These are phyloP conservation scores for Lichtheimia ramosa DNA, from an alignment of 371 early-diverging fungal species.

Conservation along the genomic window DNA sequence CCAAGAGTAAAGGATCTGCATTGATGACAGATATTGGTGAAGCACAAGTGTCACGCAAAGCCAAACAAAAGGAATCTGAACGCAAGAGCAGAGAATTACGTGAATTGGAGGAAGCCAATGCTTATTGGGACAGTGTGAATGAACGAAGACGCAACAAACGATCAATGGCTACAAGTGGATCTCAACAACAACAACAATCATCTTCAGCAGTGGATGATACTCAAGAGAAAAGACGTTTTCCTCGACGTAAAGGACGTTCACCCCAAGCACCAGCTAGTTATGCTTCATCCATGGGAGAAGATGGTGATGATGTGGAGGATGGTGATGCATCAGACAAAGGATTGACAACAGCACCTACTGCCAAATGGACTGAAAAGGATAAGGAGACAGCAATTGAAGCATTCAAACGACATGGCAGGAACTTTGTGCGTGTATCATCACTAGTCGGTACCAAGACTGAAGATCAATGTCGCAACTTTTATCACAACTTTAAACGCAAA, in stretches of 20 bases:
- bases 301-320: constrained; percentile 16
- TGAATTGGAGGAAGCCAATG: constrained; percentile 43
- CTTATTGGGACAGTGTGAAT: constrained; percentile 39
- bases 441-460: constrained; percentile 78
- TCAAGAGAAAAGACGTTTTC: constrained; percentile 15
- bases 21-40: constrained; percentile 66
- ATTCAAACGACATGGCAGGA: constrained; percentile 70
- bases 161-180: constrained; percentile 3
- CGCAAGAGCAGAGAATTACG: constrained; percentile 40
- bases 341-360: constrained; percentile 25
- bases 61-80: constrained; percentile 50
- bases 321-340: constrained; percentile 31
- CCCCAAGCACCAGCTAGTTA: constrained; percentile 16
- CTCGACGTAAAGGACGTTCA: constrained; percentile 28
- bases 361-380: constrained; percentile 77
- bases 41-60: constrained; percentile 51
- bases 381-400: constrained; percentile 75
- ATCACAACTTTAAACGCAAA: constrained; percentile 73
- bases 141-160: constrained; percentile 29
- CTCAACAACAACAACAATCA: not conserved
- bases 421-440: constrained; percentile 70
- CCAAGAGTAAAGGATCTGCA: constrained; percentile 65
- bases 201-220: not conserved
- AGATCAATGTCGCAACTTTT: constrained; percentile 81
- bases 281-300: not conserved